Percentiles rank a stretch among this genome's conserved stretches.
Conservation (phyloP, 2,329 filamentous ascomycete species). For the Monilinia aucupariae region DNA sequence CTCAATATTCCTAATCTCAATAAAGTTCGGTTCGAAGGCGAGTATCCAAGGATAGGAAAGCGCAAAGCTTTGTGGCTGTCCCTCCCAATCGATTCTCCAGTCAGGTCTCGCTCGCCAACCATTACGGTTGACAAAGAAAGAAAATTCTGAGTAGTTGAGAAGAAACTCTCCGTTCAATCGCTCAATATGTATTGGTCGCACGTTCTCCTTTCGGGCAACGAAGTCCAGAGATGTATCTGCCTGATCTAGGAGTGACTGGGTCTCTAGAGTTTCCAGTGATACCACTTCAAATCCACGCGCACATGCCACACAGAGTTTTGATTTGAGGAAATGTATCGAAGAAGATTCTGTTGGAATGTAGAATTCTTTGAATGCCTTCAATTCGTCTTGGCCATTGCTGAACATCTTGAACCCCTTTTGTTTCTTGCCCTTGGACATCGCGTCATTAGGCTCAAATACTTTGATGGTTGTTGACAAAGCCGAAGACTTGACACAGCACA, state of each 20-base stretch:
- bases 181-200: conserved; percentile 94
- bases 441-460: conserved; percentile 97
- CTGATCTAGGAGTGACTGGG: conserved; percentile 92
- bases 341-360: conserved; percentile 98
- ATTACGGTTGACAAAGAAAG: conserved; percentile 98
- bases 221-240: conserved; percentile 98
- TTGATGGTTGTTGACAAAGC: conserved; percentile 94
- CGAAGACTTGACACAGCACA: conserved; percentile 93
- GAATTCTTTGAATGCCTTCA: conserved; percentile 97
- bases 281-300: conserved; percentile 96
- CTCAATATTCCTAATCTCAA: conserved; percentile 93
- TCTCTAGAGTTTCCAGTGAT: conserved; percentile 93
- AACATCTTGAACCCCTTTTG: conserved; percentile 98
- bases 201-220: conserved; percentile 86
- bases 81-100: conserved; percentile 98
- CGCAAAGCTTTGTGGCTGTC: conserved; percentile 83
- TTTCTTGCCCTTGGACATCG: conserved; percentile 88
- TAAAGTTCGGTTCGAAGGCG: conserved; percentile 95
- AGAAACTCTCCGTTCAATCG: conserved; percentile 95
- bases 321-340: conserved; percentile 94
- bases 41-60: conserved; percentile 95
- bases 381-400: conserved; percentile 83
- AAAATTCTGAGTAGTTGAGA: conserved; percentile 97
- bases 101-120: conserved; percentile 94
- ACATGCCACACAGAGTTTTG: conserved; percentile 93